Evolutionary conservation across 78 protist species (phyloP), one percentile per base, ranked within the genome.

Genomic region (Chrysochromulina tobinii): DNA sequence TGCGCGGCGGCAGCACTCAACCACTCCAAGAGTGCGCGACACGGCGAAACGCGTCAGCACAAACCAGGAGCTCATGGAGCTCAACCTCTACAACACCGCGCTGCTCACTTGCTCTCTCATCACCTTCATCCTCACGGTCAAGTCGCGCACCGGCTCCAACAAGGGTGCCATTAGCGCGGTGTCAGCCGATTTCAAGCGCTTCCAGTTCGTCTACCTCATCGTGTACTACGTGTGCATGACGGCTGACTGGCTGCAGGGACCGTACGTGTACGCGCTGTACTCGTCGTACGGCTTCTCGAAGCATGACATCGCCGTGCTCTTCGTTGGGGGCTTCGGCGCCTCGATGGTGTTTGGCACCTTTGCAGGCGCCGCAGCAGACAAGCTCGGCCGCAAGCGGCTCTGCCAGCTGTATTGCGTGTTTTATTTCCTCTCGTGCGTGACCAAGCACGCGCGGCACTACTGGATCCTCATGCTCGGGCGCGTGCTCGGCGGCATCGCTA

Each of bases 161-260:
- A 38, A 38, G 38, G 38, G 38, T 38, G 38, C 38, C 38, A 38
- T 38, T 38, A 38, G 38, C 38, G 38, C 38, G 38, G 38, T 38
- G 38, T 38, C 38, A 38, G 50, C 64, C 48, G 87, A 51, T 14
- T 61, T 84, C 92, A 2, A 18, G 50, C 50, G 68, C 89, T 94
- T 92, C 88, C 95, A 93, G 92, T 57, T 57, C 25, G 12, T 3
- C 23, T 95, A 87, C 55, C 89, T 95, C 9, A 1, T 51, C 61
- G 87, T 90, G 23, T 95, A 88, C 90, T 72, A 68, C 55, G 5
- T 93, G 38, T 8, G 17, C 12, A 93, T 67, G 95, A 93, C 90
- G 48, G 95, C 97, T 21, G 98, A 97, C 94, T 97, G 98, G 98
- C 89, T 97, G 88, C 98, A 97, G n/a, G 99, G 99, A 0, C 98